Evolutionary conservation across 768 basidiomycete species (phyloP), one percentile per base, ranked within the genome.

Genomic region (Kwoniella dendrophila): DNA sequence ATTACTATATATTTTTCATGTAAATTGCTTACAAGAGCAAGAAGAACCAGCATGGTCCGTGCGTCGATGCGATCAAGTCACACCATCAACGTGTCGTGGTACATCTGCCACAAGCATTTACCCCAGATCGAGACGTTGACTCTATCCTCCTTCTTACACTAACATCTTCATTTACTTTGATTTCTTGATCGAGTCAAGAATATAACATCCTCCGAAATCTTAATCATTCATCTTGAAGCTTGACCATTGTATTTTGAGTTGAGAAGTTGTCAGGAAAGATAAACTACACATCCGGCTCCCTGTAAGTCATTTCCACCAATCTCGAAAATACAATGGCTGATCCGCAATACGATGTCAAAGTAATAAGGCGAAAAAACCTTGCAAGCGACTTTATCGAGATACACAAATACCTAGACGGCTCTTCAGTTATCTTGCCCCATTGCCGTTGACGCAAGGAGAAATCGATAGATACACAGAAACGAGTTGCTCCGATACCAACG

Each of bases 271-370:
- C 52, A 20, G 52, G 33, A 6, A 20, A 34, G 27, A 38, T 53
- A 20, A 53, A 40, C 34, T 53, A 53, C 26, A 38, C 38, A 12
- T 53, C 52, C 40, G 26, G 52, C 12, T 53, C 52, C 0, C 29
- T 53, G 52, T 53, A 22, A 53, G 52, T 53, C 12, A 2, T 32
- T 8, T 8, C 8, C 36, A 8, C 36, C 8, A 38, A 38, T 38
- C 36, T 18, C 36, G 18, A 38, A 38, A 38, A 38, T 38, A 38
- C 8, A 18, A 38, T 38, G 36, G 36, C 36, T 18, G 8, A 8
- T 38, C 8, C 8, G 36, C 8, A 38, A 38, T 8, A 18, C 8
- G 36, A 18, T 18, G 8, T 38, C 36, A 38, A 8, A 38, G 36
- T 8, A 38, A 38, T 38, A 38, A 18, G 36, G 36, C 36, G 36